Percentiles rank a stretch among this genome's conserved stretches.
phyloP scores from a whole-genome alignment of 148 eudicot species.

The Oxyria digyna region DNA sequence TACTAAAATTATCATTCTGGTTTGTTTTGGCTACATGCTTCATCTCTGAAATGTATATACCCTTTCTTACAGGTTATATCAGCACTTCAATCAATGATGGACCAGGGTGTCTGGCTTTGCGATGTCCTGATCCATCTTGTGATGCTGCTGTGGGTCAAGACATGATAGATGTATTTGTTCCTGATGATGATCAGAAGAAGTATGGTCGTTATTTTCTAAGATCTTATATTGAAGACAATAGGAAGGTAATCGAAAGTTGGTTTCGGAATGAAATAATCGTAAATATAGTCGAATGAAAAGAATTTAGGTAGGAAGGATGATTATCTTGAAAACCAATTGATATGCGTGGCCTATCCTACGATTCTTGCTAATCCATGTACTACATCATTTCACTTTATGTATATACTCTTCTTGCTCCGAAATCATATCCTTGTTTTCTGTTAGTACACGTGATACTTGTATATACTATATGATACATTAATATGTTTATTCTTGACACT shows the following conservation, averaged over 20 bases:
- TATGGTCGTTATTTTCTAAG: constrained; percentile 70
- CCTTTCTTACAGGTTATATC: constrained; percentile 37
- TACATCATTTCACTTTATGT: background rate
- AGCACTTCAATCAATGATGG: constrained; percentile 65
- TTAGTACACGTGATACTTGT: background rate
- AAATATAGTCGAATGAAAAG: background rate
- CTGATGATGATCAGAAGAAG: constrained; percentile 48
- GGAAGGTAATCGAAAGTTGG: constrained; percentile 39
- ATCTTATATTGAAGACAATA: constrained; percentile 72
- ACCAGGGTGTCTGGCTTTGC: constrained; percentile 73
- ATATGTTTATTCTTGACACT: no score
- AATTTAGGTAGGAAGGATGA: background rate
- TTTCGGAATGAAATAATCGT: background rate
- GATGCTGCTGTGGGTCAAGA: constrained; percentile 73
- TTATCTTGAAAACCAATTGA: background rate
- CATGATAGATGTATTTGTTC: constrained; percentile 53
- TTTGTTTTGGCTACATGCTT: background rate
- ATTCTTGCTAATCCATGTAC: background rate
- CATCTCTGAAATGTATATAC: background rate
- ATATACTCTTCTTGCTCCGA: background rate
- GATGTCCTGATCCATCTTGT: constrained; percentile 92
- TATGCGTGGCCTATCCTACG: background rate
- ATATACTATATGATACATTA: background rate
- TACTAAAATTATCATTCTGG: background rate
- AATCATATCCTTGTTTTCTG: background rate